Conservation (phyloP, 2,329 filamentous ascomycete species). For the Aspergillus pseudoglaucus region DNA sequence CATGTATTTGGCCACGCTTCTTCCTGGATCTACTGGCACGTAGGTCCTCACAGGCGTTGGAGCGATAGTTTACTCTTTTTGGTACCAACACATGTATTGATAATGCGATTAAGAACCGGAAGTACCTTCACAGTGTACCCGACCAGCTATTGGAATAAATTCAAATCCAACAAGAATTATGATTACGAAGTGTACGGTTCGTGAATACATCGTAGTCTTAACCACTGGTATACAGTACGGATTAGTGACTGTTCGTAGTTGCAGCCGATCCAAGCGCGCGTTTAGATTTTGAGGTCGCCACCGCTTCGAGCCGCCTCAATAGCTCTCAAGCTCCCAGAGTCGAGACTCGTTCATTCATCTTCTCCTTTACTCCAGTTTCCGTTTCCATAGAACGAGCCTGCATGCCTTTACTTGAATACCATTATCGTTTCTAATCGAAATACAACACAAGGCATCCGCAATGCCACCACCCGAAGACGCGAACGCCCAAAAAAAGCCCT, state of each 20-base stretch:
- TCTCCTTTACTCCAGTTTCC: not conserved
- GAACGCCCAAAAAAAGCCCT: slow-evolving; percentile 23
- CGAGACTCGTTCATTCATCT: not conserved
- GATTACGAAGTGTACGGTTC: slow-evolving; percentile 28
- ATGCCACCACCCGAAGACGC: slow-evolving; percentile 11
- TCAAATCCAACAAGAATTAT: slow-evolving; percentile 20
- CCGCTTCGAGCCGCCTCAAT: slow-evolving; percentile 8
- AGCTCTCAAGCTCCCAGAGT: slow-evolving; percentile 8
- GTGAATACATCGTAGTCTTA: slow-evolving; percentile 3
- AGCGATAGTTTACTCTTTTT: slow-evolving; percentile 6
- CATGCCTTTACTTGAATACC: not conserved
- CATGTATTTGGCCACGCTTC: slow-evolving; percentile 2
- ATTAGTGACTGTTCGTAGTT: too few relatives aligned
- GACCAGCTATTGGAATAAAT: slow-evolving; percentile 10
- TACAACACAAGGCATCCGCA: slow-evolving; percentile 1
- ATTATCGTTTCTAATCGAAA: not conserved
- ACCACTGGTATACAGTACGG: too few relatives aligned
- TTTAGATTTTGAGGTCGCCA: slow-evolving; percentile 3
- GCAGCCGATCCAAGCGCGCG: slow-evolving; percentile 11
- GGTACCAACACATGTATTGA: slow-evolving; percentile 19
- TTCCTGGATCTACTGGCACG: not conserved
- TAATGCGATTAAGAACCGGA: slow-evolving; percentile 9
- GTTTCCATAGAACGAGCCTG: too few relatives aligned
- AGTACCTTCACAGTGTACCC: slow-evolving; percentile 7
- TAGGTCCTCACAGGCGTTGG: slow-evolving; percentile 1